These are phyloP conservation scores for Exophiala dermatitidis DNA, from an alignment of 2,329 filamentous ascomycete species.

Conservation along the genomic window DNA sequence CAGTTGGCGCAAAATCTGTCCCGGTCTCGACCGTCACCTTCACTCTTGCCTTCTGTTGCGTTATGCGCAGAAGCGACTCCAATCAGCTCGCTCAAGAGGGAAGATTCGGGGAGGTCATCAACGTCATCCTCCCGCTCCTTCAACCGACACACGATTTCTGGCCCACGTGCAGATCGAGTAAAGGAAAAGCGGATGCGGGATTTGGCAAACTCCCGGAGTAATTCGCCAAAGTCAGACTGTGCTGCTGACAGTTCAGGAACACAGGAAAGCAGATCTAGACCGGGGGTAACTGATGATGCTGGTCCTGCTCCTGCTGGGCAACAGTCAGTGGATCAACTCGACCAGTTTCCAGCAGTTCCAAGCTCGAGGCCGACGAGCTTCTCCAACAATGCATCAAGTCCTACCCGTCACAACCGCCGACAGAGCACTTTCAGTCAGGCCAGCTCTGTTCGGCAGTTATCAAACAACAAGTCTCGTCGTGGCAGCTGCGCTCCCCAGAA, in stretches of 20 bases:
- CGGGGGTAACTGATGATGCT: not conserved
- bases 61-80: not conserved
- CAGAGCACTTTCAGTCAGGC: not conserved
- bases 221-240: not conserved
- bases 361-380: conserved; percentile 8
- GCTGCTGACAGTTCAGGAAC: not conserved
- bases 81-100: not conserved
- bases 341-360: conserved; percentile 20
- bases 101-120: not conserved
- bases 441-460: conserved; percentile 7
- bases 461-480: conserved; percentile 1
- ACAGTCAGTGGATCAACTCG: conserved; percentile 12
- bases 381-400: conserved; percentile 1
- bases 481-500: conserved; percentile 1
- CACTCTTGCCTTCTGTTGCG: not conserved
- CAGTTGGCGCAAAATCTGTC: conserved; percentile 31
- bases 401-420: conserved; percentile 1
- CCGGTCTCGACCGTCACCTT: not conserved
- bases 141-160: conserved; percentile 5
- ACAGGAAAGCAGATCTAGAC: not conserved
- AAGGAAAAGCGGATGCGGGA: conserved; percentile 14
- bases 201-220: conserved; percentile 8
- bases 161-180: conserved; percentile 15
- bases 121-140: conserved; percentile 1
- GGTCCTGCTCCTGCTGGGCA: not conserved